Base-by-base conservation (phyloP, 345 rosid species). In the Syzygium aromaticum region DNA sequence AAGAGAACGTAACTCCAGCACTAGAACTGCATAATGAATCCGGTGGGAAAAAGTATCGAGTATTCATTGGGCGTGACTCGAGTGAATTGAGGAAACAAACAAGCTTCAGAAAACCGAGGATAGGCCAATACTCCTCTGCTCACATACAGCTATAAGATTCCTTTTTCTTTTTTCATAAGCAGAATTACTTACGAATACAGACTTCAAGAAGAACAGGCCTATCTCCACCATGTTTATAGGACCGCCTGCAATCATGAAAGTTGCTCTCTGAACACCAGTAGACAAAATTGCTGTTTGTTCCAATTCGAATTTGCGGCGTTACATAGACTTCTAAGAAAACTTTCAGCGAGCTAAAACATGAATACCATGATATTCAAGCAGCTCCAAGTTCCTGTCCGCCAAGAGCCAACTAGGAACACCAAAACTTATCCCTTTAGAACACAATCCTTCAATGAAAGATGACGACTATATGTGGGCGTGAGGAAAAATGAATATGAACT, bases 31-130 rank as follows among this genome's bases (percentile, higher is more conserved):
- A 92, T 46, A 89, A 53, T 2, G 92, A 90, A 17, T 93, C 96
- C 23, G 95, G 89, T 83, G 93, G 91, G 87, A 90, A 87, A 86
- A 91, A 87, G 90, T 91, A 91, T 49, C 96, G 92, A 49, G 94
- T 92, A 87, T 94, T 94, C 99, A 96, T 96, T 52, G 84, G 51
- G 19, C 52, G 38, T 16, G 63, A 33, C 84, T 1, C 49, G 19
- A 51, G 52, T 21, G 54, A 87, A 54, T 84, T n/a, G 6, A 52
- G 16, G 51, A 77, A 54, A 77, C 63, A n/a, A 54, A 33, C 84
- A 27, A 53, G 67, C 51, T 52, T 77, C 82, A 73, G 82, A 38
- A 28, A 52, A 52, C 86, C 40, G 40, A 52, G 54, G 40, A 52
- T 28, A 52, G 43, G 63, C 59, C 86, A 53, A 13, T 11, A 84